Evolutionary conservation across 257 asterid genomes (phyloP).

Genomic region (Nicotiana attenuata): DNA sequence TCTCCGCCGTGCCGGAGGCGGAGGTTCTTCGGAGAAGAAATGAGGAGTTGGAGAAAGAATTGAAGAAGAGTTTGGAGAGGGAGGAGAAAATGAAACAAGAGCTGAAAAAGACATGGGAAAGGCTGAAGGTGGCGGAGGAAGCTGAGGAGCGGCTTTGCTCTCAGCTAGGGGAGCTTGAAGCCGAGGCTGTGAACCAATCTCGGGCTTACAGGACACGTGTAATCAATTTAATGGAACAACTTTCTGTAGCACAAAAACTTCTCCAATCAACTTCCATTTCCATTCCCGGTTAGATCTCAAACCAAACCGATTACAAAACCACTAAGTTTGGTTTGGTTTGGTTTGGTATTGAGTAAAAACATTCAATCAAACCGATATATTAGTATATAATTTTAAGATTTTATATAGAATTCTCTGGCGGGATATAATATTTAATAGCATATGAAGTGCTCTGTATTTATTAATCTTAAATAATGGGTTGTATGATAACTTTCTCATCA

Average conservation of each 20-base stretch:
- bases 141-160: constrained; percentile 19
- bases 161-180: too few species aligned
- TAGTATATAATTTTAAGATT: too few species aligned
- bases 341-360: too few species aligned
- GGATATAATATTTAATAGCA: too few species aligned
- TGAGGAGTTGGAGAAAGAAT: constrained; percentile 62
- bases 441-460: too few species aligned
- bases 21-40: constrained; percentile 50
- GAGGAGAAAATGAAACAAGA: constrained; percentile 56
- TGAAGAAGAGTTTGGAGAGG: constrained; percentile 46
- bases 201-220: constrained; percentile 43
- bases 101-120: constrained; percentile 24
- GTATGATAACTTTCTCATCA: too few species aligned
- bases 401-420: too few species aligned
- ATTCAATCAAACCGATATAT: too few species aligned
- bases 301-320: too few species aligned
- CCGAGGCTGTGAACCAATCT: constrained; percentile 63
- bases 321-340: too few species aligned
- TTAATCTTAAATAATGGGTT: too few species aligned
- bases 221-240: constrained; percentile 40
- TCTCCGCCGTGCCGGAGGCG: constrained; percentile 12
- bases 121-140: constrained; percentile 74
- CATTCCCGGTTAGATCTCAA: neutral
- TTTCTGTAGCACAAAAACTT: constrained; percentile 32
- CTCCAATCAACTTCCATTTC: constrained; percentile 19